phyloP scores from a whole-genome alignment of 352 stramenopile genomes.

The Thalassiosira oceanica region DNA sequence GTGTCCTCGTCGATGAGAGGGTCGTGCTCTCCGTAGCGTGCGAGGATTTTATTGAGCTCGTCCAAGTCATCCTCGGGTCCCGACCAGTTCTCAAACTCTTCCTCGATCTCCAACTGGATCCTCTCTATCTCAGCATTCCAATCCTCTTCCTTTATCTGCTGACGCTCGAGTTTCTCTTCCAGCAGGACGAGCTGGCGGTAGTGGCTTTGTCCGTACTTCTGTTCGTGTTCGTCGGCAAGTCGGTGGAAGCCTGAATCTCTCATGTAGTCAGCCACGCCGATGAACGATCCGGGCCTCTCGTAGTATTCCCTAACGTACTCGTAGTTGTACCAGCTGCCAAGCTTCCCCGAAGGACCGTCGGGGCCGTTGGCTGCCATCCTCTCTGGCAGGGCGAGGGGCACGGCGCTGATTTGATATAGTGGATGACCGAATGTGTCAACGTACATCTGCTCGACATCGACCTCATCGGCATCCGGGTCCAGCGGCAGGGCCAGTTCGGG shows the following conservation, averaged over 20 bases:
- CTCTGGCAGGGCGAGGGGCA: constrained; percentile 62
- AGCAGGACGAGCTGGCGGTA: constrained; percentile 44
- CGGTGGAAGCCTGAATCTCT: constrained; percentile 63
- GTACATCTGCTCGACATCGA: constrained; percentile 51
- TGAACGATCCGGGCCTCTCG: constrained; percentile 43
- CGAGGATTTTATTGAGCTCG: too few relatives aligned
- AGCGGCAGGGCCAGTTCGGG: constrained; percentile 65
- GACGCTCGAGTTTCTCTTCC: constrained; percentile 43
- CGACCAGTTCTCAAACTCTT: constrained; percentile 49
- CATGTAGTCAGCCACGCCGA: constrained; percentile 62
- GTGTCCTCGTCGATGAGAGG: constrained; percentile 41
- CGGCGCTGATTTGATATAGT: constrained; percentile 50
- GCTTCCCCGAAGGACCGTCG: constrained; percentile 63
- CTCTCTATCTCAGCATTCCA: constrained; percentile 51
- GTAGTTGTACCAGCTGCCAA: constrained; percentile 78
- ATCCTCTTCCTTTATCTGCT: constrained; percentile 42
- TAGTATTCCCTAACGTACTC: constrained; percentile 71
- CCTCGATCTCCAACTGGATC: constrained; percentile 44
- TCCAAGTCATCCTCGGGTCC: too few relatives aligned
- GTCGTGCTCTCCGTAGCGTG: constrained; percentile 37
- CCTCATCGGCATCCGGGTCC: constrained; percentile 61
- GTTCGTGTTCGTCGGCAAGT: constrained; percentile 77
- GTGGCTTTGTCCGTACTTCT: constrained; percentile 69
- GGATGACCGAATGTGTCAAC: constrained; percentile 54
- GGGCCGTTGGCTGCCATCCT: constrained; percentile 72